A percentile compares a stretch with the other conserved stretches of the same genome.
Evolutionary conservation across 108 stramenopile genomes (phyloP).

Genomic region (Conticribra weissflogii): DNA sequence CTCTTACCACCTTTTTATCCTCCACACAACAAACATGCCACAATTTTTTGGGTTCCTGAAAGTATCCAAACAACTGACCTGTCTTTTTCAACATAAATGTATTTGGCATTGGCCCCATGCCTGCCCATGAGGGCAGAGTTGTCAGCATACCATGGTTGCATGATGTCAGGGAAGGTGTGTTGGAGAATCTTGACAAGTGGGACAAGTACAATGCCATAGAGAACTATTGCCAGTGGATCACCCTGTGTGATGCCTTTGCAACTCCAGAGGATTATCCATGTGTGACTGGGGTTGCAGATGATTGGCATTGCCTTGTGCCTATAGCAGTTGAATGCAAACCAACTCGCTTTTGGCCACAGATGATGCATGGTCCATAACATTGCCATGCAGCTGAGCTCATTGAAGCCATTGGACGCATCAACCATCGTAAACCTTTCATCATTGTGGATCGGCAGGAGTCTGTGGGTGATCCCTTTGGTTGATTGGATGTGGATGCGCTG

Average conservation of each 20-base stretch:
- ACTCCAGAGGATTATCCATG: neutral
- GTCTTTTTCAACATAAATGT: neutral
- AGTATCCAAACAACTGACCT: neutral
- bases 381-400: slow-evolving; percentile 1
- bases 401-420: slow-evolving; percentile 42
- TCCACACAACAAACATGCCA: no score
- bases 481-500: no score
- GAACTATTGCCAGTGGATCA: slow-evolving; percentile 43
- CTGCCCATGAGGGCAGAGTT: slow-evolving; percentile 24
- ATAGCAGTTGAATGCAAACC: slow-evolving; percentile 43
- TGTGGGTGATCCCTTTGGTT: no score
- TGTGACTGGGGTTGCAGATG: neutral
- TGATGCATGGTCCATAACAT: slow-evolving; percentile 48
- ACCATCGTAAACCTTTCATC: no score
- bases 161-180: neutral
- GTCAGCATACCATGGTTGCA: slow-evolving; percentile 47
- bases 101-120: neutral
- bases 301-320: slow-evolving; percentile 15
- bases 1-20: neutral
- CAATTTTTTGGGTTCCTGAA: neutral
- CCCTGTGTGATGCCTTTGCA: slow-evolving; percentile 37
- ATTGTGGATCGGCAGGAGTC: no score
- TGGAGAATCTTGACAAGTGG: slow-evolving; percentile 18
- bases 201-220: slow-evolving; percentile 37
- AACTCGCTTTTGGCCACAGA: slow-evolving; percentile 29